A percentile compares a stretch with the other conserved stretches of the same genome.
Evolutionary conservation across 1,284 basidiomycete species (phyloP).

Genomic region (Pseudozyma pruni): DNA sequence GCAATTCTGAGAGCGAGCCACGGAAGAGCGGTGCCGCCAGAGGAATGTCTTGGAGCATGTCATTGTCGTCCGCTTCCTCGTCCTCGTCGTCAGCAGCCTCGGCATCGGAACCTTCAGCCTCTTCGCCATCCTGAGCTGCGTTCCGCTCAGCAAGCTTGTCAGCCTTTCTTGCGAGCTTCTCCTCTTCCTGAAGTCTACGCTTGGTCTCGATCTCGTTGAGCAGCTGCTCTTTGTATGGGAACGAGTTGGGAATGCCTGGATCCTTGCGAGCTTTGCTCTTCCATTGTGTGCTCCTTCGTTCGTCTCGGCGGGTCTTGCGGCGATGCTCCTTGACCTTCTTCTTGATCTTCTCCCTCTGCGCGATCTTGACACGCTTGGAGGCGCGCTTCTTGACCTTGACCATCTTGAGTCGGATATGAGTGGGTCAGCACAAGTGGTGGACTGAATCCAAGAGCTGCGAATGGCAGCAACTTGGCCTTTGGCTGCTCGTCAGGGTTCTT

Average conservation of each 20-base stretch:
- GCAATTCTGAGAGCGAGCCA: slow-evolving; percentile 42
- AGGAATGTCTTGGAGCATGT: slow-evolving; percentile 36
- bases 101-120: slow-evolving; percentile 16
- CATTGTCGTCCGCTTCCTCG: slow-evolving; percentile 30
- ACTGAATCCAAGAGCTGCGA: not conserved
- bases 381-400: slow-evolving; percentile 61
- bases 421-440: not conserved
- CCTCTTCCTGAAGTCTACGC: slow-evolving; percentile 47
- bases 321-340: slow-evolving; percentile 66
- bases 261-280: slow-evolving; percentile 76
- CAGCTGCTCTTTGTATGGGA: slow-evolving; percentile 96
- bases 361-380: slow-evolving; percentile 60
- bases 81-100: slow-evolving; percentile 38
- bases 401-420: slow-evolving; percentile 17
- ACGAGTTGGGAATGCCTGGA: slow-evolving; percentile 94
- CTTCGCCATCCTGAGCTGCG: slow-evolving; percentile 12
- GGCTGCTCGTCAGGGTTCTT: slow-evolving; percentile 7
- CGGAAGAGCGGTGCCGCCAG: slow-evolving; percentile 41
- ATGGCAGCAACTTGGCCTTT: not conserved
- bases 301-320: slow-evolving; percentile 72
- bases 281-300: slow-evolving; percentile 91
- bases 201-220: slow-evolving; percentile 76
- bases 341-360: slow-evolving; percentile 65
- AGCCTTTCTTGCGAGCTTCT: slow-evolving; percentile 41
- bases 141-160: slow-evolving; percentile 43